phyloP scores from a whole-genome alignment of 352 stramenopile genomes.

The Chrysophaeum taylorii region DNA sequence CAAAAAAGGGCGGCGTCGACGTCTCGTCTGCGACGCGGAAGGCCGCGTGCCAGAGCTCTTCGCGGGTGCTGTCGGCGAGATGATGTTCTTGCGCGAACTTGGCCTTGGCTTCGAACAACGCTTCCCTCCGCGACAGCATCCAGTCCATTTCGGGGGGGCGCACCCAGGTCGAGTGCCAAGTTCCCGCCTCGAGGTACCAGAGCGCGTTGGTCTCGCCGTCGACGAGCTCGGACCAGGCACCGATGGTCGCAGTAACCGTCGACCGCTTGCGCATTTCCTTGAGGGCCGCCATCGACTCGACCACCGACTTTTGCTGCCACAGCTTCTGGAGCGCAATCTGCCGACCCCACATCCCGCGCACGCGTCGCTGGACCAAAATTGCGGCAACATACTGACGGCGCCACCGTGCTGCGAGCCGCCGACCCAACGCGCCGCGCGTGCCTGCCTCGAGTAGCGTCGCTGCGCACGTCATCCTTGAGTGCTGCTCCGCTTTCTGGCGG shows the following conservation, averaged over 20 bases:
- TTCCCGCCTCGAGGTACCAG: background rate
- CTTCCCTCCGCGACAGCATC: background rate
- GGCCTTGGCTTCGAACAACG: background rate
- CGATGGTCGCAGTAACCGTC: background rate
- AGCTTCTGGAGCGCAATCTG: background rate
- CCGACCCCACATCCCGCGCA: background rate
- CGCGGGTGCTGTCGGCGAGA: background rate
- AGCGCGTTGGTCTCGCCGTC: background rate
- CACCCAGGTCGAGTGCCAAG: background rate
- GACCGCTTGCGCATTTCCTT: background rate
- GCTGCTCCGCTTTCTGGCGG: background rate
- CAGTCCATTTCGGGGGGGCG: background rate
- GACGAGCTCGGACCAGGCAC: background rate
- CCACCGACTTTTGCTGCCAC: background rate
- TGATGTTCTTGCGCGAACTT: background rate
- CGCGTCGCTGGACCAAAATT: background rate
- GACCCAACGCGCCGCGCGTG: background rate
- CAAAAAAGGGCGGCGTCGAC: no score
- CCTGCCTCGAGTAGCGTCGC: background rate
- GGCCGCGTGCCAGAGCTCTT: background rate
- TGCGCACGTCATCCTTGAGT: background rate
- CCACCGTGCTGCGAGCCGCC: background rate
- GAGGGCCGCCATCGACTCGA: slow-evolving; percentile 1
- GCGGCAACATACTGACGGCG: background rate
- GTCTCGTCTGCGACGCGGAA: background rate